Base-by-base conservation (phyloP, 805 yeast species). In the Hanseniaspora pseudoguilliermondii region DNA sequence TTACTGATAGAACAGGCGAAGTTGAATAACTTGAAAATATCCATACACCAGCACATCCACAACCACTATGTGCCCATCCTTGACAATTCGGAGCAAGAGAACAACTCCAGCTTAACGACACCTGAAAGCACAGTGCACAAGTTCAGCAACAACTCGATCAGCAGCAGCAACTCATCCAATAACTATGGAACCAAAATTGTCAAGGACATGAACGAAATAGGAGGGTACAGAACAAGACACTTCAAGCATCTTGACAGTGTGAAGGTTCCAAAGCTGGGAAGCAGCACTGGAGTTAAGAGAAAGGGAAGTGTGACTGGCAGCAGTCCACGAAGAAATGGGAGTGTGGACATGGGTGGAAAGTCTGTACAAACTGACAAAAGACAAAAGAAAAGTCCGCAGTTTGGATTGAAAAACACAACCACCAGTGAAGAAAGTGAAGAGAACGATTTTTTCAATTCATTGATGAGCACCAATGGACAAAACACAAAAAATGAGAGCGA, bases 1-100 rank as follows among this genome's bases (percentile, higher is more conserved):
- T 71, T 74, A 59, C 66, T 85, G 10, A 73, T 85, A 8, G 77
- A 78, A 38, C 75, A 81, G 53, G 90, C 90, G 0, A 80, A 76
- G 59, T 69, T 70, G 49, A 75, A 78, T 60, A 75, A 77, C 20
- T 69, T 84, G 44, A 75, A 78, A 47, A 74, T 88, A 15, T 82
- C 88, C 4, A 78, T 88, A 21, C 95, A 88, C 68, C 95, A 88
- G 66, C 95, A 86, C 66, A 81, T 84, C 47, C 91, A 86, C 67
- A 86, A 86, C 65, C 89, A 85, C 67, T 83, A 84, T 67, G 73
- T 75, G 8, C 75, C 79, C 2, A 76, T 75, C 7, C 20, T 54
- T 16, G 60, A 60, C 34, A 34, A 43, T 58, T 40, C 49, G 13
- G 57, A 54, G 13, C 44, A 54, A 15, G 51, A 46, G 47, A 32